Conservation (phyloP, 2,329 filamentous ascomycete genomes). For the Rugonectria rugulosa region DNA sequence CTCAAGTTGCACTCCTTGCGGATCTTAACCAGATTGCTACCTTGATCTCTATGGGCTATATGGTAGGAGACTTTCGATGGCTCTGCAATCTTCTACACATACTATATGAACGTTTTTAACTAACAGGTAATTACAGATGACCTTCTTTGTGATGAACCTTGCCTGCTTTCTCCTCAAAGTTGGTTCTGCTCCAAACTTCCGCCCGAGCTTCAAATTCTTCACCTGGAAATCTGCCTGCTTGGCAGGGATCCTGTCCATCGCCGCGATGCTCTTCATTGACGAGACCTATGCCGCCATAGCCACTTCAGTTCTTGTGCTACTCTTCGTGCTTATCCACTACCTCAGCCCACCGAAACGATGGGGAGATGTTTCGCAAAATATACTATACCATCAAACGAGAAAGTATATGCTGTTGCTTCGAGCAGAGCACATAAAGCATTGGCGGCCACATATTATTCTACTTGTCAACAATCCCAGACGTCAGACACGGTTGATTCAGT, state of each 20-base stretch:
- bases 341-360: conserved; percentile 85
- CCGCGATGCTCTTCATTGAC: conserved; percentile 91
- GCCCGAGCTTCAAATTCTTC: conserved; percentile 89
- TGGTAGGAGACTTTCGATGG: conserved; percentile 52
- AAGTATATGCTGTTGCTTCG: conserved; percentile 86
- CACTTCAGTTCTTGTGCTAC: conserved; percentile 74
- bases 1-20: conserved; percentile 81
- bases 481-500: conserved; percentile 85
- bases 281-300: conserved; percentile 80
- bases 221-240: conserved; percentile 82
- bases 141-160: conserved; percentile 86
- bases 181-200: conserved; percentile 86
- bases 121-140: conserved; percentile 68
- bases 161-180: conserved; percentile 89
- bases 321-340: conserved; percentile 88
- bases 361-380: conserved; percentile 88
- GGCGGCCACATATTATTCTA: conserved; percentile 86
- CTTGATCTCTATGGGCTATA: conserved; percentile 88
- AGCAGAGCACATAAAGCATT: conserved; percentile 92
- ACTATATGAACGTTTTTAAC: conserved; percentile 12
- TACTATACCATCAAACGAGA: conserved; percentile 86
- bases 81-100: not conserved
- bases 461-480: conserved; percentile 83
- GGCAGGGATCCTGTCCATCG: conserved; percentile 78
- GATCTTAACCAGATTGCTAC: conserved; percentile 90